Evolutionary conservation across 768 basidiomycete species (phyloP), one percentile per base, ranked within the genome.

Genomic region (Mycena filopes): DNA sequence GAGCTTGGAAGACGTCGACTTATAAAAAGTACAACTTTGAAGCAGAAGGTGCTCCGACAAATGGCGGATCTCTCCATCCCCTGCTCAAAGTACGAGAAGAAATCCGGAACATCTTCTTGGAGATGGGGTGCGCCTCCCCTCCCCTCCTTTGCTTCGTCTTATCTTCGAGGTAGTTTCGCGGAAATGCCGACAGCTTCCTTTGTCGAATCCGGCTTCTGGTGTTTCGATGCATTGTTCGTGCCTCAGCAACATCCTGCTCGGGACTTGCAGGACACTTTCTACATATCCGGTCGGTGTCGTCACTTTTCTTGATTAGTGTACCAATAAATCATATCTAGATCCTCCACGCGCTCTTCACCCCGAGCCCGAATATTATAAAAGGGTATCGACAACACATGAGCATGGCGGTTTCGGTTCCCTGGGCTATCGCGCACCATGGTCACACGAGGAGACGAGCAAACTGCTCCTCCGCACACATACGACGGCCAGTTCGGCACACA

Each of bases 11-110:
- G 78, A 90, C 89, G 0, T 86, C 97, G 1, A 86, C 84, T 11
- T 99, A 94, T 86, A 99, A 99, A 77, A 96, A 96, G 77, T 99
- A 99, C 81, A 99, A 99, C 80, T 99, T 99, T 71, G 96, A 97
- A 70, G 96, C 98, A 0, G 96, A 96, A 67, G 98, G 98, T 55
- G 87, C 90, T 29, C 93, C 92, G 11, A 90, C 96, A 4, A 87
- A 87, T 41, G 95, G 96, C 31, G 98, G 98, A 42, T 95, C 96
- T 16, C 82, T 99, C 31, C 98, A 99, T 78, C 98, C 98, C 18
- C 84, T 99, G 36, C 87, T 99, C 62, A 99, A 99, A 82, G 98
- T 99, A 26, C 86, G 98, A 60, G 98, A 99, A 79, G 98, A 99
- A 77, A 94, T 99, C 74, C 87, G 96, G 55, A 92, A 92, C 76